These are phyloP conservation scores for Saccharomycopsis crataegensis DNA, from an alignment of 1,139 yeast species.

Conservation along the genomic window DNA sequence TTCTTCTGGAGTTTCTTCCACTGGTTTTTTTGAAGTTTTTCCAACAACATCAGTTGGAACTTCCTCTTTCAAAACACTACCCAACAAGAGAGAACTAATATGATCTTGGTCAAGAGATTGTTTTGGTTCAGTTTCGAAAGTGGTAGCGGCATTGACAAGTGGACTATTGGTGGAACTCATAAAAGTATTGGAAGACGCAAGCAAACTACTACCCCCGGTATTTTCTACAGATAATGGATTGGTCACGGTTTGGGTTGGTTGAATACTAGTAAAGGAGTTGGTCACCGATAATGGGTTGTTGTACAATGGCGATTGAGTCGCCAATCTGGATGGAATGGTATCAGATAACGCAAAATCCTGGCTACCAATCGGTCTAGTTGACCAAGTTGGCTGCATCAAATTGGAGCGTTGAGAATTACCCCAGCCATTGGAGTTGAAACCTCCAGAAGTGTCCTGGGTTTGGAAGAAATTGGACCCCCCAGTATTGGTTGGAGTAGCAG, in stretches of 20 bases:
- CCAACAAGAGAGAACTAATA: slow-evolving; percentile 35
- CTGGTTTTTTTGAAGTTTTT: not conserved
- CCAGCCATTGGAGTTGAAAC: not conserved
- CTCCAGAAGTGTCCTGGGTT: not conserved
- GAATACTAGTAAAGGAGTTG: slow-evolving; percentile 3
- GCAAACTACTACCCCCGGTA: not conserved
- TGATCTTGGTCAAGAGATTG: slow-evolving; percentile 28
- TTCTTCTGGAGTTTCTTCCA: not conserved
- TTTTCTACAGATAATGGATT: not conserved
- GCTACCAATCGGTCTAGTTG: not conserved
- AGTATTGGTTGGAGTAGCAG: slow-evolving; percentile 12
- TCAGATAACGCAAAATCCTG: slow-evolving; percentile 8
- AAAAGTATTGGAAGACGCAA: not conserved
- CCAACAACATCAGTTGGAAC: slow-evolving; percentile 10
- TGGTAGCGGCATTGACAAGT: not conserved
- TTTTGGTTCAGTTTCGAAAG: not conserved
- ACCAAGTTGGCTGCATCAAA: slow-evolving; percentile 11
- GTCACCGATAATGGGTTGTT: slow-evolving; percentile 3
- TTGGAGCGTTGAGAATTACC: slow-evolving; percentile 6
- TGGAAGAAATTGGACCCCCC: not conserved
- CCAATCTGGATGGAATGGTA: slow-evolving; percentile 5
- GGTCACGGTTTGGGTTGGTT: slow-evolving; percentile 1
- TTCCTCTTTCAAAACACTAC: slow-evolving; percentile 26
- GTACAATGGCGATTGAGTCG: slow-evolving; percentile 22
- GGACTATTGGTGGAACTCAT: not conserved